phyloP scores from a whole-genome alignment of 441 rosid species.

The Biscutella laevigata region DNA sequence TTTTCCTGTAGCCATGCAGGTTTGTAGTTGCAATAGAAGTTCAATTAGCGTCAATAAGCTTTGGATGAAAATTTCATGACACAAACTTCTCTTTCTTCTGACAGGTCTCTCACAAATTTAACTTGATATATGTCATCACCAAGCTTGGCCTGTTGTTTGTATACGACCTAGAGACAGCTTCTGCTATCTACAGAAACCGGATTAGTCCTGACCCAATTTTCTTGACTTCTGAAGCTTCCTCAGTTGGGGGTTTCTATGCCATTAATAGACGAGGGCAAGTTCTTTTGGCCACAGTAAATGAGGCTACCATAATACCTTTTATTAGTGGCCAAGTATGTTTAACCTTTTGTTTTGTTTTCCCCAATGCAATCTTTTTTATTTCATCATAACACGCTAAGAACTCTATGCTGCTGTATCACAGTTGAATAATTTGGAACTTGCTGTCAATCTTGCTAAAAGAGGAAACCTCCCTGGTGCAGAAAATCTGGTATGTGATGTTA shows the following conservation, averaged over 20 bases:
- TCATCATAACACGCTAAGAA: slow-evolving; percentile 10
- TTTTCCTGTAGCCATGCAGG: slow-evolving; percentile 99
- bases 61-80: slow-evolving; percentile 18
- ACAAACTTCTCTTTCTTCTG: slow-evolving; percentile 24
- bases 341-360: neutral
- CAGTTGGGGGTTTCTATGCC: slow-evolving; percentile 90
- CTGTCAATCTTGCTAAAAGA: slow-evolving; percentile 94
- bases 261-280: slow-evolving; percentile 98
- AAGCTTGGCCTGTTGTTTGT: slow-evolving; percentile 98
- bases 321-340: slow-evolving; percentile 91
- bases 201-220: slow-evolving; percentile 99
- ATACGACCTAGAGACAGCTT: slow-evolving; percentile 95
- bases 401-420: slow-evolving; percentile 28
- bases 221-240: slow-evolving; percentile 90
- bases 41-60: slow-evolving; percentile 8
- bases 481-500: slow-evolving; percentile 51
- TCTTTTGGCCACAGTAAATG: slow-evolving; percentile 86
- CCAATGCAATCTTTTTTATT: neutral
- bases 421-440: slow-evolving; percentile 95
- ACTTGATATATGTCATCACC: slow-evolving; percentile 89
- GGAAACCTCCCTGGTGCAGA: slow-evolving; percentile 99
- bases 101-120: slow-evolving; percentile 95
- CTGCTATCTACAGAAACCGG: slow-evolving; percentile 96
- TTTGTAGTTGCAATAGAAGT: slow-evolving; percentile 23
- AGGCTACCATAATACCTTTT: slow-evolving; percentile 88